Base-by-base conservation (phyloP, 164 flowering plant species). In the Saururus chinensis region DNA sequence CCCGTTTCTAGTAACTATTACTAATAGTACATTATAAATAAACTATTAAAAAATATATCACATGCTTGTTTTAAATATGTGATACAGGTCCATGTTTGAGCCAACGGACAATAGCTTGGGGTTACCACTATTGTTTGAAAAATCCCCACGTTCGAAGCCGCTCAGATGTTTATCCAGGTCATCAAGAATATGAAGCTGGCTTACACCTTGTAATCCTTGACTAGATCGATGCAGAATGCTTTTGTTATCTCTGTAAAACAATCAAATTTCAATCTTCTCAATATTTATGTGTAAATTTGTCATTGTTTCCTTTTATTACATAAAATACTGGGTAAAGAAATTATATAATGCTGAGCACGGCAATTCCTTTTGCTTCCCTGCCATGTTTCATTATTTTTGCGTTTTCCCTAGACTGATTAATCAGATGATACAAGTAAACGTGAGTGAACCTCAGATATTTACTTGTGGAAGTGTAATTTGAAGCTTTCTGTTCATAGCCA, bases 121-220 rank as follows among this genome's bases (percentile, higher is more conserved):
- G n/a, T 79, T 90, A 74, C 79, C 84, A 40, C 65, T 85, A 82
- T 81, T 90, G 66, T 72, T 93, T 56, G 89, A 88, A 62, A 82
- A 72, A 67, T 76, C 79, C 16, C 77, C 87, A n/a, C 75, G 69
- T 35, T 49, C 60, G 59, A 77, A 80, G 68, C 87, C 62, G 35
- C 82, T 85, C 95, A 83, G 88, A 74, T 80, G 85, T 71, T 70
- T 90, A 21, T 57, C 83, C 58, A 84, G 78, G 23, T 13, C 30
- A 17, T 74, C 84, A 10, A 82, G 80, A 78, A 68, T 79, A 56
- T 76, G 76, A 81, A 24, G 7, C 17, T 53, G 26, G 7, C 49
- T 45, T 0, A 45, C 49, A 12, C 11, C 17, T 12, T 45, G 49
- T 45, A 45, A 45, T 45, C 11, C 14, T 45, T 17, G 17, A 9